Evolutionary conservation across 352 stramenopile species (phyloP), one percentile per base, ranked within the genome.

Genomic region (Pythium biforme): DNA sequence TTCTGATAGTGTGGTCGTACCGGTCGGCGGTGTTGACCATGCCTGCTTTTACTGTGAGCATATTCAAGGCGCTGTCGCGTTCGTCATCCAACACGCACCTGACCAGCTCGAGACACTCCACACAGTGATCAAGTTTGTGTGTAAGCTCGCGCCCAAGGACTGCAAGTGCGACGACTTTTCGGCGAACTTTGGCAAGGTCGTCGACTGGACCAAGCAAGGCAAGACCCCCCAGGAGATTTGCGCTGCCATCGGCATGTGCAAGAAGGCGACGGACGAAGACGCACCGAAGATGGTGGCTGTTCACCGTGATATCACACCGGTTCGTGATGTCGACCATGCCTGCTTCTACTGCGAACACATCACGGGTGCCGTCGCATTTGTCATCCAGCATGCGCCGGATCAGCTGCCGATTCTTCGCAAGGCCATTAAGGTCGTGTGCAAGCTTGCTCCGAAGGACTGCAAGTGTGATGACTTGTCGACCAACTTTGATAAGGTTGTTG

Each of bases 401-500:
- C 71, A 86, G 46, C 64, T 90, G 14, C 60, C 64, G 10, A 73
- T 70, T 23, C 8, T 88, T 12, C 81, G 79, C 39, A 72, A 61
- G 8, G 49, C 76, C 2, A 55, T 87, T 22, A 57, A 77, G 53
- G 68, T 59, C 39, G 62, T 76, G 8, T 90, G 81, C 59, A 72
- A 79, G 53, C 55, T 78, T 37, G 56, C 68, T 20, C 76, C 74
- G 0, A 48, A 60, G 27, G 70, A 70, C 43, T 74, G 59, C 55
- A 81, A 82, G 49, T 92, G 83, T 49, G 61, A 81, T 17, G 55
- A 75, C 23, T 40, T 80, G 17, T 71, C 77, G 22, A 67, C 71
- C 15, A 74, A 88, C 47, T 88, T 89, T 71, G 78, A 88, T 43
- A 59, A 74, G 27, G 77, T 92, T 62, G 74, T 92, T 6, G 64